Evolutionary conservation across 208 protist species (phyloP), one percentile per base, ranked within the genome.

Genomic region (Trypanosoma cruzi): DNA sequence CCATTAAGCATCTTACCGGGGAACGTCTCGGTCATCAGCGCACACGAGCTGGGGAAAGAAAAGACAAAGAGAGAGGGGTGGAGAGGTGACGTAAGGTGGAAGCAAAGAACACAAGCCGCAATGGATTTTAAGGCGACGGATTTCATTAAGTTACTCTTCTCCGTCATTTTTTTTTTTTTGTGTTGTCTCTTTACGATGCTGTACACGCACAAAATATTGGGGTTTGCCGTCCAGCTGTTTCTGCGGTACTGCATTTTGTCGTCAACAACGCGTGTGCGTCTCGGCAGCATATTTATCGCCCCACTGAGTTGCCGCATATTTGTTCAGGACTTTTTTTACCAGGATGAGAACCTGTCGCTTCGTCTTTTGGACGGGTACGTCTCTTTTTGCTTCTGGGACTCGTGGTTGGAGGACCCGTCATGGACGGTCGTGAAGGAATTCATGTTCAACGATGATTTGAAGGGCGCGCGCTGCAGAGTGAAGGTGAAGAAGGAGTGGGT

Each of bases 331-430:
- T 61, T 97, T 22, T 85, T 84, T 60, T 85, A 86, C 61, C 84
- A 88, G 49, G 84, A 89, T 37, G 85, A 91, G 61, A 93, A 96
- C 76, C 32, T 90, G 46, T 90, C 92, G 0, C 52, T 97, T n/a
- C 85, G 82, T 57, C 80, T 94, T 46, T 76, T 94, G 10, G 92
- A 97, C 61, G 92, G 92, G 16, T 90, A 97, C 70, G 48, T 92
- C 42, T 89, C 89, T 2, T 86, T 97, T 56, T 66, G 68, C 13
- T 87, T 94, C 64, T 93, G 85, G 84, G 84, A 79, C 24, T 81
- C 78, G n/a, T 89, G 84, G 80, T 74, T 82, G 29, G 60, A 66
- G 29, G 75, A 85, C 58, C 58, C 77, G 8, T 56, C 76, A 14
- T 96, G 88, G 87, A 84, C 84, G 26, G 72, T 46, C 14, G 67